Evolutionary conservation across 306 rosid species (phyloP).

Genomic region (Fagus sylvatica): DNA sequence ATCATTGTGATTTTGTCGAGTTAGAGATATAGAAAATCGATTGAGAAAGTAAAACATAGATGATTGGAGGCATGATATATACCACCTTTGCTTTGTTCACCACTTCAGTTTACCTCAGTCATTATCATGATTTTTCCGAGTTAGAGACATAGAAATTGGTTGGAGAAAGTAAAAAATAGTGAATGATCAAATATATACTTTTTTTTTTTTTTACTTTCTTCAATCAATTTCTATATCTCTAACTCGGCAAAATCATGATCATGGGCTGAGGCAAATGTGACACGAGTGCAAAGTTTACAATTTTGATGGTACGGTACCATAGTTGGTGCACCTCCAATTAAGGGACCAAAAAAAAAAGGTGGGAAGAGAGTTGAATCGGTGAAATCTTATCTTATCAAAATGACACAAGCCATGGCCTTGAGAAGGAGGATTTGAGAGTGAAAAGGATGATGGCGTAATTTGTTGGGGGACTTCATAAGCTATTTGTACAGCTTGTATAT

Average conservation of each 20-base stretch:
- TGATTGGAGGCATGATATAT: background rate
- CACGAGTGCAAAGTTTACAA: background rate
- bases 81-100: background rate
- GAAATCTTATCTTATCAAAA: constrained; percentile 31
- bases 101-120: background rate
- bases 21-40: background rate
- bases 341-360: constrained; percentile 9
- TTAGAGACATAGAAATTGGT: background rate
- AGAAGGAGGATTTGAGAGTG: constrained; percentile 33
- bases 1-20: constrained; percentile 32
- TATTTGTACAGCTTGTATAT: constrained; percentile 47
- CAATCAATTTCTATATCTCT: background rate
- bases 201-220: background rate
- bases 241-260: background rate
- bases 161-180: background rate
- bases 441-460: constrained; percentile 22
- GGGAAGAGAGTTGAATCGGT: constrained; percentile 13
- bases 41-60: constrained; percentile 1
- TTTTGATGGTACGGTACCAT: constrained; percentile 27
- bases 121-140: background rate
- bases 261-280: background rate
- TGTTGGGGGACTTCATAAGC: constrained; percentile 32
- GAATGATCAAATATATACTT: background rate
- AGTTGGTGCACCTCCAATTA: constrained; percentile 21
- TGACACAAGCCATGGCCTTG: constrained; percentile 20